Evolutionary conservation across 257 asterid species (phyloP).

Genomic region (Plectranthus barbatus): DNA sequence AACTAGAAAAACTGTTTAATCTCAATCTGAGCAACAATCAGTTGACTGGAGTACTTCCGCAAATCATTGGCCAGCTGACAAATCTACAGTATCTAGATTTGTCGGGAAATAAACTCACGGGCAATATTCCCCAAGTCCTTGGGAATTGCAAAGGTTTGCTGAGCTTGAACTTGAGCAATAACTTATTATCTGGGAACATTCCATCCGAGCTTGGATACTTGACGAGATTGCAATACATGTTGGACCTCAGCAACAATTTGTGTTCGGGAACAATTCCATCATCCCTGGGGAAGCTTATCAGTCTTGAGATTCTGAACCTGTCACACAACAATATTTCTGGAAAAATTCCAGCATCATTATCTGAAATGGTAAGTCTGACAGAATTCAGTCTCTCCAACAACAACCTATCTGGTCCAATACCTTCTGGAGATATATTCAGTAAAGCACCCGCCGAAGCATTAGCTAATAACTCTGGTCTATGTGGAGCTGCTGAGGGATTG

Average conservation of each 20-base stretch:
- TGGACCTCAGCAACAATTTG: conserved; percentile 60
- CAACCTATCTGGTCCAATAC: conserved; percentile 56
- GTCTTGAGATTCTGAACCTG: conserved; percentile 49
- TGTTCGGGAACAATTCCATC: conserved; percentile 56
- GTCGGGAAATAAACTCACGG: conserved; percentile 42
- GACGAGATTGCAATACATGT: conserved; percentile 26
- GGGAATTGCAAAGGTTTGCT: conserved; percentile 29
- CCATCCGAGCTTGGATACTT: conserved; percentile 56
- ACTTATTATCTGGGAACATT: conserved; percentile 46
- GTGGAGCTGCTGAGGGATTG: conserved; percentile 57
- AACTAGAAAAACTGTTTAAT: conserved; percentile 21
- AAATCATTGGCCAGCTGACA: conserved; percentile 28
- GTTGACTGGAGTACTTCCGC: conserved; percentile 53
- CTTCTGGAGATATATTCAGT: conserved; percentile 31
- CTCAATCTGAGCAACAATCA: conserved; percentile 59
- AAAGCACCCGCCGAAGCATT: conserved; percentile 36
- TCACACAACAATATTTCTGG: conserved; percentile 63
- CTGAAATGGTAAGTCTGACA: conserved; percentile 47
- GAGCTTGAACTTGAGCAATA: conserved; percentile 44
- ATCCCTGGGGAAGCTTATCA: conserved; percentile 36
- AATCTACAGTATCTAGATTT: conserved; percentile 48
- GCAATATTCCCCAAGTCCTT: conserved; percentile 40
- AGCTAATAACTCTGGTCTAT: conserved; percentile 43
- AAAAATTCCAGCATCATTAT: conserved; percentile 43
- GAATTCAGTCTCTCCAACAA: conserved; percentile 56